Base-by-base conservation (phyloP, 2,329 filamentous ascomycete genomes). In the Nemania sp. region DNA sequence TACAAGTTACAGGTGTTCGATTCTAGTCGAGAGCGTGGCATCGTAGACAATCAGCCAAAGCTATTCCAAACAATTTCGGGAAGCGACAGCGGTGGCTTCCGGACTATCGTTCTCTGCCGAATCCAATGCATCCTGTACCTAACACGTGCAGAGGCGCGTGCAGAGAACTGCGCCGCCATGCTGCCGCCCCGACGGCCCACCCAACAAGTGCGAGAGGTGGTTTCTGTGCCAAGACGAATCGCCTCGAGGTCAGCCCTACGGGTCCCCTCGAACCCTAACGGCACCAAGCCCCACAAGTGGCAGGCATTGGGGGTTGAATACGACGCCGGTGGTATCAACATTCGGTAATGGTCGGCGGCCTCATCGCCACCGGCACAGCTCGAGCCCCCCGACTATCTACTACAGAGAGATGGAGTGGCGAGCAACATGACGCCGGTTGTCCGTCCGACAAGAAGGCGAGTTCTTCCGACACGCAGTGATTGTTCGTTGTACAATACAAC, bases 191-290 rank as follows among this genome's bases (percentile, higher is more conserved):
- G 4, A 20, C 18, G 32, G 40, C 48, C 15, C 17, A 21, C 34
- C 18, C 49, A 39, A 25, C 62, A 46, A 40, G 49, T 61, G 40
- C 45, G 3, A 60, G 11, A 39, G 4, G 25, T 39, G 11, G 35
- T 39, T n/a, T 39, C 11, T 3, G 15, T 39, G 35, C 35, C 15
- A 13, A 13, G 11, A 39, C 11, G 35, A 39, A 54, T 39, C 29
- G 52, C 58, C 61, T 58, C 18, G 47, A 56, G 34, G 35, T 62
- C 62, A 64, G 62, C 62, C 62, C 62, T 64, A 64, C 49, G 54
- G 61, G 25, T 55, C 49, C 46, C 34, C 46, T 17, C 12, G 11
- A 29, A 43, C 39, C 34, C 29, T 37, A 45, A 46, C 54, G 20
- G 46, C 35, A 57, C 21, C 32, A 48, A 5, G 25, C 53, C 49